A percentile compares a stretch with the other conserved stretches of the same genome.
These are phyloP conservation scores for Tubosaeta sp. DNA, from an alignment of 768 basidiomycete species.

Conservation along the genomic window DNA sequence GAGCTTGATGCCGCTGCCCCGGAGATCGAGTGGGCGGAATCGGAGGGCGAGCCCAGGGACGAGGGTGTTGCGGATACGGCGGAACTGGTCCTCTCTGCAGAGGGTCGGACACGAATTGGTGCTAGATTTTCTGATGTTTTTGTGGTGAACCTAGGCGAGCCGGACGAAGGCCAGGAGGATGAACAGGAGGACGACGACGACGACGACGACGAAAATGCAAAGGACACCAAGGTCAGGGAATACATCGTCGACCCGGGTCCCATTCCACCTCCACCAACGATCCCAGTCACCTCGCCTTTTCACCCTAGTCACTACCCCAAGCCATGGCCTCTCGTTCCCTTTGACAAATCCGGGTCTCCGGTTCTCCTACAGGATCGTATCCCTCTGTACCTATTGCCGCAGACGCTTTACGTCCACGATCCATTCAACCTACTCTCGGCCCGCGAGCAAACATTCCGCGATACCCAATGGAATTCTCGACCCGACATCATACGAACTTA, in stretches of 20 bases:
- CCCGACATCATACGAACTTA: slow-evolving; percentile 32
- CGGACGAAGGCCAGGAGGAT: not conserved
- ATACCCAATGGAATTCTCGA: slow-evolving; percentile 27
- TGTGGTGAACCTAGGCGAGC: not conserved
- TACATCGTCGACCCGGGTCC: not conserved
- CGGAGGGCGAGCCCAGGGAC: slow-evolving; percentile 21
- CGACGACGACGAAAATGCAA: not conserved
- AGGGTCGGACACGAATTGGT: not conserved
- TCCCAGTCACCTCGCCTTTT: slow-evolving; percentile 26
- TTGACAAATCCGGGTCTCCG: slow-evolving; percentile 17
- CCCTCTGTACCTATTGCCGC: slow-evolving; percentile 34
- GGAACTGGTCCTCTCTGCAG: slow-evolving; percentile 9
- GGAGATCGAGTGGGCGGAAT: slow-evolving; percentile 21
- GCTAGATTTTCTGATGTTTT: not conserved
- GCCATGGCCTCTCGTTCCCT: slow-evolving; percentile 41
- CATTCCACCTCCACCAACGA: slow-evolving; percentile 2
- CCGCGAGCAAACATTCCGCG: not conserved
- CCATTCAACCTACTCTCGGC: slow-evolving; percentile 35
- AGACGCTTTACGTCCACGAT: slow-evolving; percentile 42
- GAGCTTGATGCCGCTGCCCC: slow-evolving; percentile 14
- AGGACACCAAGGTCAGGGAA: not conserved
- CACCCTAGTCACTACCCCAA: slow-evolving; percentile 34
- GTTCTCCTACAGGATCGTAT: slow-evolving; percentile 32
- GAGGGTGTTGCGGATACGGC: slow-evolving; percentile 14
- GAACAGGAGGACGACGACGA: not conserved